phyloP scores from a whole-genome alignment of 352 stramenopile genomes.

The Globisporangium canariense region DNA sequence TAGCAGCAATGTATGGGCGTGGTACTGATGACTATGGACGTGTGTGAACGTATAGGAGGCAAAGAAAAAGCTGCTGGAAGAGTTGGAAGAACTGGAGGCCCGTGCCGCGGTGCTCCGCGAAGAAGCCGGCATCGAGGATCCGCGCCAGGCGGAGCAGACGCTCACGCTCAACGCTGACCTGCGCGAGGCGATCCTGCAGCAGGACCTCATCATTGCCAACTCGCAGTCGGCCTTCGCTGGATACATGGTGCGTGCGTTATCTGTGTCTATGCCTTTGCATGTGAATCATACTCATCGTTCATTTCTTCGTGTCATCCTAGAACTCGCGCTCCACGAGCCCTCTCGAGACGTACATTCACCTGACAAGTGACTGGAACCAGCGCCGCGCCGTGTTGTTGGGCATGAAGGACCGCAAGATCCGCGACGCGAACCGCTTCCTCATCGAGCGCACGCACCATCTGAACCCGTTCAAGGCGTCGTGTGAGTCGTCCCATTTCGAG shows the following conservation, averaged over 20 bases:
- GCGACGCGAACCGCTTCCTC: conserved; percentile 29
- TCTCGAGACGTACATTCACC: conserved; percentile 9
- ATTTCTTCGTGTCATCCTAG: not conserved
- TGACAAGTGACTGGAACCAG: conserved; percentile 21
- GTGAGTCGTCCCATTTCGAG: conserved; percentile 41
- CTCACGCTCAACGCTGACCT: conserved; percentile 2
- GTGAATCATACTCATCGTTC: not conserved
- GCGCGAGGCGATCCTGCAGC: conserved; percentile 11
- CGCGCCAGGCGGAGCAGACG: not conserved
- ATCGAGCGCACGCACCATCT: conserved; percentile 27
- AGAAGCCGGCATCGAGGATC: conserved; percentile 1
- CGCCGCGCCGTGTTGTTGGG: conserved; percentile 26
- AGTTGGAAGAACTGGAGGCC: conserved; percentile 8
- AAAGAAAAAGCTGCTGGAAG: conserved; percentile 12
- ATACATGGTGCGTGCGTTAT: conserved; percentile 12
- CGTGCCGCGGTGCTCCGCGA: conserved; percentile 8
- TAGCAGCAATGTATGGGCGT: too few species aligned
- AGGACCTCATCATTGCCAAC: conserved; percentile 6
- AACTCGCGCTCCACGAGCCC: conserved; percentile 6
- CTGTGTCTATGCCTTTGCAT: not conserved
- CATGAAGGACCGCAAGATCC: conserved; percentile 29
- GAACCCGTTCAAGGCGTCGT: conserved; percentile 24
- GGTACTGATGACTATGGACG: too few species aligned
- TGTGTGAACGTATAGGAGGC: too few species aligned
- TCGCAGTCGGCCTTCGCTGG: conserved; percentile 8